Conservation (phyloP, 768 basidiomycete species). For the Myochromella boudieri region DNA sequence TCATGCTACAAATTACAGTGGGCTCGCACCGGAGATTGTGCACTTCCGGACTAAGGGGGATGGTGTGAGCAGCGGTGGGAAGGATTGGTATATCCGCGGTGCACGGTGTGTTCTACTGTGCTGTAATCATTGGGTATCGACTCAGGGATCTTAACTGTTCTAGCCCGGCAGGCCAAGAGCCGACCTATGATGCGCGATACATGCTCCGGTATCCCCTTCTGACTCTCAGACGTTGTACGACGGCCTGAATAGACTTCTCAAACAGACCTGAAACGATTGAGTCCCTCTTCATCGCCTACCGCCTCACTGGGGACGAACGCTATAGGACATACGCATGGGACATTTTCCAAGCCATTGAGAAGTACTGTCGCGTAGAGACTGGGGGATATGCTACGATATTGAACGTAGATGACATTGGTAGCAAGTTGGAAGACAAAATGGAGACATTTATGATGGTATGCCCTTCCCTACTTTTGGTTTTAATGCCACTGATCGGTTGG, state of each 20-base stretch:
- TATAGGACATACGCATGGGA: constrained; percentile 88
- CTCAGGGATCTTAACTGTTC: no score
- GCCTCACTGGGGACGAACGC: constrained; percentile 78
- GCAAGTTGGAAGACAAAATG: constrained; percentile 82
- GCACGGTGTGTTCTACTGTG: constrained; percentile 45
- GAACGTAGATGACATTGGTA: constrained; percentile 80
- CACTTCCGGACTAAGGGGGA: constrained; percentile 71
- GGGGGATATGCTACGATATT: constrained; percentile 87
- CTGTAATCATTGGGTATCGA: no score
- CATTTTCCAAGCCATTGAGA: constrained; percentile 89
- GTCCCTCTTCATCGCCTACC: constrained; percentile 80
- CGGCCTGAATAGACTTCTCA: background rate
- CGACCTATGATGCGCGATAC: constrained; percentile 85
- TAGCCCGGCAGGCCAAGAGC: constrained; percentile 28
- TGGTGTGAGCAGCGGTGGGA: constrained; percentile 27
- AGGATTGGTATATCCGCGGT: constrained; percentile 93
- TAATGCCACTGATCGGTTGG: background rate
- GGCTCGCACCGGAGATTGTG: constrained; percentile 85
- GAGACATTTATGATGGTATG: constrained; percentile 90
- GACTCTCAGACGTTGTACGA: background rate
- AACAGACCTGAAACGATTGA: constrained; percentile 11
- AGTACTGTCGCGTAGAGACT: constrained; percentile 69
- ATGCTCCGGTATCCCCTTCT: constrained; percentile 65
- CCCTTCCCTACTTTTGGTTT: background rate
- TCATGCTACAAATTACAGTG: constrained; percentile 39